Evolutionary conservation across 768 basidiomycete genomes (phyloP).

Genomic region (Lactarius sp.): DNA sequence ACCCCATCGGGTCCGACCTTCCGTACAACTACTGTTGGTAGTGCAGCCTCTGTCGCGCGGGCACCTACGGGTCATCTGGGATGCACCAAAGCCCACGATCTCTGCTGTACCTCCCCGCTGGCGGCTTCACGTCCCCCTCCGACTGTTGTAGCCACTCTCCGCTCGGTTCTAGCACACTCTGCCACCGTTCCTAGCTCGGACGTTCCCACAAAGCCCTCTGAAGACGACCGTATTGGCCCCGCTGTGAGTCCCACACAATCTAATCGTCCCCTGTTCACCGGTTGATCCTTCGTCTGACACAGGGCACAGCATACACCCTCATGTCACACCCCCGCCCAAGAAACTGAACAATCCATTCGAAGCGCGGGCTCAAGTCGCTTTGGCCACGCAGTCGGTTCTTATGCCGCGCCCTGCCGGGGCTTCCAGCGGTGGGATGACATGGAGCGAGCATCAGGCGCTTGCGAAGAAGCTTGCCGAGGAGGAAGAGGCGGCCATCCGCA

Average conservation of each 20-base stretch:
- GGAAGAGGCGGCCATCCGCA: constrained; percentile 63
- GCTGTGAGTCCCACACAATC: constrained; percentile 35
- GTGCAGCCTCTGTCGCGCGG: constrained; percentile 38
- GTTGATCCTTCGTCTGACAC: constrained; percentile 27
- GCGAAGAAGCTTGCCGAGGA: constrained; percentile 83
- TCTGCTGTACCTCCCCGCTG: constrained; percentile 33
- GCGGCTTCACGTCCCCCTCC: constrained; percentile 39
- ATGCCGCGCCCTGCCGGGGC: constrained; percentile 27
- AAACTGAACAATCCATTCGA: constrained; percentile 84
- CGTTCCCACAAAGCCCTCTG: constrained; percentile 58
- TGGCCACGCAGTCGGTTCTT: constrained; percentile 31
- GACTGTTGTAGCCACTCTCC: constrained; percentile 28
- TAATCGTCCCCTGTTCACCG: background rate
- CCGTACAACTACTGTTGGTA: constrained; percentile 29
- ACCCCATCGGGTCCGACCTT: constrained; percentile 37
- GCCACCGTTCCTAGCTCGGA: constrained; percentile 42
- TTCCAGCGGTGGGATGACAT: constrained; percentile 77
- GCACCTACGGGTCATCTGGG: too few species aligned
- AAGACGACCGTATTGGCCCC: constrained; percentile 80
- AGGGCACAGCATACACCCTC: constrained; percentile 81
- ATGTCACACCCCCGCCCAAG: constrained; percentile 75
- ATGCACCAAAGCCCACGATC: constrained; percentile 41
- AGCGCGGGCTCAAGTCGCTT: constrained; percentile 28
- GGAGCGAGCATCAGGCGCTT: constrained; percentile 87
- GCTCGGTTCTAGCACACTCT: constrained; percentile 33